phyloP scores from a whole-genome alignment of 345 rosid genomes.

The Salix arbutifolia region DNA sequence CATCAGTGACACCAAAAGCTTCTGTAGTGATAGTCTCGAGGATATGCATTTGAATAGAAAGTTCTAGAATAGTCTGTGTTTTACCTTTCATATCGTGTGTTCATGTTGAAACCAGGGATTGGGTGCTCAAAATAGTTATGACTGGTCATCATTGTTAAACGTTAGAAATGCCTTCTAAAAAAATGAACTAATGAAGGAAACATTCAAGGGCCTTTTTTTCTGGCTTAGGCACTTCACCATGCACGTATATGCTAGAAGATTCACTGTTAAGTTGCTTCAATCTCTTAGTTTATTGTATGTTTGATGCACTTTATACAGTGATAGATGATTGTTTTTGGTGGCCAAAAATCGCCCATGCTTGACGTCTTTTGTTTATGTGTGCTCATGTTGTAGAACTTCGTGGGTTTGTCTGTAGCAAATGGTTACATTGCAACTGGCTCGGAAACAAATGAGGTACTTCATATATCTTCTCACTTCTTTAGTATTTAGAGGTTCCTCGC shows the following conservation, averaged over 20 bases:
- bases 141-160: not conserved
- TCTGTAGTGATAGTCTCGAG: not conserved
- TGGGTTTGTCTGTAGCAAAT: slow-evolving; percentile 87
- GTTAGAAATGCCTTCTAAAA: not conserved
- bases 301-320: not conserved
- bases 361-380: slow-evolving; percentile 5
- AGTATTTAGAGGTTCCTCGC: not conserved
- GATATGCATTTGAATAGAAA: not conserved
- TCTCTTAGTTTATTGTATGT: not conserved
- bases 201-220: not conserved
- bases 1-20: not conserved
- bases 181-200: not conserved
- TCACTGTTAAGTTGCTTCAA: not conserved
- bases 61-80: not conserved
- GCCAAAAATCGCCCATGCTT: not conserved
- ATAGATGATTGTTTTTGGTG: not conserved
- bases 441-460: slow-evolving; percentile 92
- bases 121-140: not conserved
- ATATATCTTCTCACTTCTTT: not conserved
- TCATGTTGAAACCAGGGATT: not conserved
- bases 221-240: not conserved
- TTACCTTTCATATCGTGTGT: not conserved
- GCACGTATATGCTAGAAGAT: not conserved
- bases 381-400: slow-evolving; percentile 68
- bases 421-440: slow-evolving; percentile 99